Evolutionary conservation across 2,329 filamentous ascomycete genomes (phyloP).

Genomic region (Trichophyton schoenleinii): DNA sequence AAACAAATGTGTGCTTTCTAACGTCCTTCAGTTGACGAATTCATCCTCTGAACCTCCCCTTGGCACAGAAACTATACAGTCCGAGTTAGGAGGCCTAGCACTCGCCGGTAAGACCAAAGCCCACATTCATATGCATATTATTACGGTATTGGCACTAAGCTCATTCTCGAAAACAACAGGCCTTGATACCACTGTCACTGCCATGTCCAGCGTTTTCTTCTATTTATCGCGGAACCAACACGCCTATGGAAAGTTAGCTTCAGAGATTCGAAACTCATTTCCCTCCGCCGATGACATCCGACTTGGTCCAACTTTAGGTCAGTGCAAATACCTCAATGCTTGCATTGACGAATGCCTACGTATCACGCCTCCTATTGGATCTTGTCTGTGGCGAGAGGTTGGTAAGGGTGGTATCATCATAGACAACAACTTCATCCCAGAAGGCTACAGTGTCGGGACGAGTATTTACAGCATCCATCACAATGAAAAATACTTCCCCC

Average conservation of each 20-base stretch:
- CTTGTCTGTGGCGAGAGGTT: not conserved
- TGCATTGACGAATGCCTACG: not conserved
- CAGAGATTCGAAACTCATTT: slow-evolving; percentile 20
- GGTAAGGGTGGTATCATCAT: not conserved
- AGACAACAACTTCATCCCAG: not conserved
- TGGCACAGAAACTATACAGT: not conserved
- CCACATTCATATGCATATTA: not conserved
- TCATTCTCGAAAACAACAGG: slow-evolving; percentile 14
- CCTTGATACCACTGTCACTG: slow-evolving; percentile 30
- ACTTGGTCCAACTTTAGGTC: not conserved
- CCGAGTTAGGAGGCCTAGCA: not conserved
- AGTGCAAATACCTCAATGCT: not conserved
- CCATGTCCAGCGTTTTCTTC: slow-evolving; percentile 27
- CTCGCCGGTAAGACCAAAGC: not conserved
- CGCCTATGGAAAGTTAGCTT: slow-evolving; percentile 18
- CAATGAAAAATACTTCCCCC: not conserved
- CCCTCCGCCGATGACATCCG: not conserved
- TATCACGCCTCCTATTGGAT: not conserved
- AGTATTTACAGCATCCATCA: not conserved
- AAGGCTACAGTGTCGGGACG: not conserved
- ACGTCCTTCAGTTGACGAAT: not conserved
- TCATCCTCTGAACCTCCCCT: not conserved
- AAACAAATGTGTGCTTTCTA: not conserved
- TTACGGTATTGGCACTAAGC: not conserved
- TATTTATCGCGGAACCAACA: slow-evolving; percentile 27